Evolutionary conservation across 768 basidiomycete species (phyloP).

Genomic region (Agaricus blazei): DNA sequence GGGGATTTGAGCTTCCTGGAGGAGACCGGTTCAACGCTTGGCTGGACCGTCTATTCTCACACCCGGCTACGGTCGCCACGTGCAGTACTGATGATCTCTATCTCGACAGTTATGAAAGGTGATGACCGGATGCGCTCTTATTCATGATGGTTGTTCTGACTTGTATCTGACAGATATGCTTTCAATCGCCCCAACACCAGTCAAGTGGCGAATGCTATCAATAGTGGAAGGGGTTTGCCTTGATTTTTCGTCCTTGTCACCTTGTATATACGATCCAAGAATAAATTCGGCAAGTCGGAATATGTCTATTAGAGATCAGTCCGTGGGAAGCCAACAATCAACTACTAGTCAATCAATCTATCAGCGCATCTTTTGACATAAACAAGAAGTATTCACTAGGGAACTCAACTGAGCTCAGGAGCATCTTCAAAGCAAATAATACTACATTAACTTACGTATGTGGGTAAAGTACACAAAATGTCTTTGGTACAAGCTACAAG

Average conservation of each 20-base stretch:
- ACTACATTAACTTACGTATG: not conserved
- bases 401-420: not conserved
- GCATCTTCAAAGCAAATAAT: not conserved
- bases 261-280: not conserved
- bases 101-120: slow-evolving; percentile 70
- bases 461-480: slow-evolving; percentile 5
- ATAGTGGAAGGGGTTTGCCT: slow-evolving; percentile 57
- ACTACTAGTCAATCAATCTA: not conserved
- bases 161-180: slow-evolving; percentile 48
- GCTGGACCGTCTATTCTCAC: slow-evolving; percentile 46
- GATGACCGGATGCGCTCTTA: slow-evolving; percentile 9
- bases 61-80: slow-evolving; percentile 62
- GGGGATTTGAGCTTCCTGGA: slow-evolving; percentile 54
- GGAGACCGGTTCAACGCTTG: slow-evolving; percentile 48
- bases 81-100: slow-evolving; percentile 67
- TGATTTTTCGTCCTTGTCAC: slow-evolving; percentile 24
- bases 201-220: slow-evolving; percentile 72
- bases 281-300: not conserved
- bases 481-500: not conserved
- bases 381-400: not conserved
- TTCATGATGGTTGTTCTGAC: not conserved
- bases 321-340: not conserved
- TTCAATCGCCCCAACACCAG: slow-evolving; percentile 76
- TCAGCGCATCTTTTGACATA: not conserved
- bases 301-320: too few relatives aligned